Evolutionary conservation across 2,329 filamentous ascomycete species (phyloP), one percentile per base, ranked within the genome.

Genomic region (Chrysosporium queenslandicum): DNA sequence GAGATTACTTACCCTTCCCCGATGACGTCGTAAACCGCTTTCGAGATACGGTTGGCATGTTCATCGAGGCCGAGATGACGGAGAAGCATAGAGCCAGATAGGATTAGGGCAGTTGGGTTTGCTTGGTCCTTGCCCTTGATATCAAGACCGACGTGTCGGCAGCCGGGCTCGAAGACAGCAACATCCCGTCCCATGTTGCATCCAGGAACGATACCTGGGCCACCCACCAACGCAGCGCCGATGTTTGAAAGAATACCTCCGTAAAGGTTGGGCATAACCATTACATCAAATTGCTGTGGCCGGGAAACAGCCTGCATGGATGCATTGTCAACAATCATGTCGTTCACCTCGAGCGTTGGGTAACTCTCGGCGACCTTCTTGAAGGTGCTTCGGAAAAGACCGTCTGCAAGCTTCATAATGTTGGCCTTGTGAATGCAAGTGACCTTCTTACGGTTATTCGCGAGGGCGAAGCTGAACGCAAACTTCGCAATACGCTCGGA

Each of bases 351-450:
- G 63, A 98, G 80, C 58, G 87, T 94, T 55, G 92, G 91, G 77
- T 92, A 98, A 72, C 95, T 88, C 77, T 94, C 86, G 61, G 89
- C 87, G 62, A 92, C 83, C 66, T 83, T 80, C 78, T 94, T 88
- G 80, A 97, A 94, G 62, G 92, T 97, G 77, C 84, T 91, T 71
- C 92, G 86, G 87, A 98, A 98, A 53, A 98, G 86, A 74, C 92
- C 92, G 64, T 98, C 92, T 71, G 90, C 91, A 55, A 98, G 81
- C 82, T 98, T 98, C 92, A 98, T 98, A 78, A 98, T 98, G 81
- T 98, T 98, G 75, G 92, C 92, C 82, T 98, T 98, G 85, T 98
- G 92, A 70, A 98, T 97, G 78, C 91, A 96, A 61, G 92, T 97
- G 54, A 98, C 88, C 86, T 97, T 97, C 80, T 94, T 91, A 70